Evolutionary conservation across 2,329 filamentous ascomycete species (phyloP).

Genomic region (Dryadomyces sulphureus): DNA sequence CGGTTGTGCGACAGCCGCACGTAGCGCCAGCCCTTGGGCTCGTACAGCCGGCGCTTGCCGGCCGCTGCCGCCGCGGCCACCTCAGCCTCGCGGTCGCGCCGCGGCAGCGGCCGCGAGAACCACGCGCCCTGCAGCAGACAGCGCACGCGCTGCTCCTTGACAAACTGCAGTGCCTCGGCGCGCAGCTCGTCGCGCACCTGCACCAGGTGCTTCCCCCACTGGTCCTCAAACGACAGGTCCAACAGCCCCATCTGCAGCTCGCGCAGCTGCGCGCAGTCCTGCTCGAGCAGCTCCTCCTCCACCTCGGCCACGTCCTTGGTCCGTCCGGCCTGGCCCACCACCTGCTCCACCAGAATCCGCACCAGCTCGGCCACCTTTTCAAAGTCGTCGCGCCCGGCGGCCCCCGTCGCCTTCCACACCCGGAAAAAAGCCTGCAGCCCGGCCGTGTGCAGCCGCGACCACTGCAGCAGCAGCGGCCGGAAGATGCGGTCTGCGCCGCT

Average conservation of each 20-base stretch:
- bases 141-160: slow-evolving; percentile 89
- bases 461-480: slow-evolving; percentile 76
- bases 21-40: slow-evolving; percentile 58
- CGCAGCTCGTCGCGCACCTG: slow-evolving; percentile 86
- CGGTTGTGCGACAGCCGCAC: slow-evolving; percentile 83
- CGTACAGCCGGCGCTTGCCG: slow-evolving; percentile 22
- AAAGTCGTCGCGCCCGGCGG: slow-evolving; percentile 74
- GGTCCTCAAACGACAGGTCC: slow-evolving; percentile 82
- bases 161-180: slow-evolving; percentile 84
- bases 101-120: slow-evolving; percentile 48
- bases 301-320: slow-evolving; percentile 75
- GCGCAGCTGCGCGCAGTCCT: slow-evolving; percentile 63
- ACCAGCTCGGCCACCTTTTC: slow-evolving; percentile 86
- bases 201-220: slow-evolving; percentile 79
- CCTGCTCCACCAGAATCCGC: slow-evolving; percentile 77
- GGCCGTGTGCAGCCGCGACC: slow-evolving; percentile 79
- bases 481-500: slow-evolving; percentile 71
- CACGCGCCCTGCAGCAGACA: slow-evolving; percentile 80
- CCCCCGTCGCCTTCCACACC: slow-evolving; percentile 82
- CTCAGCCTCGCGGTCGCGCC: slow-evolving; percentile 21
- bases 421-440: slow-evolving; percentile 78
- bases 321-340: slow-evolving; percentile 68
- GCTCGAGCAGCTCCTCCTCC: slow-evolving; percentile 76
- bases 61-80: slow-evolving; percentile 10
- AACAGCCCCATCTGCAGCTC: slow-evolving; percentile 88